These are phyloP conservation scores for Metschnikowia proteae DNA, from an alignment of 805 yeast genomes.

Conservation along the genomic window DNA sequence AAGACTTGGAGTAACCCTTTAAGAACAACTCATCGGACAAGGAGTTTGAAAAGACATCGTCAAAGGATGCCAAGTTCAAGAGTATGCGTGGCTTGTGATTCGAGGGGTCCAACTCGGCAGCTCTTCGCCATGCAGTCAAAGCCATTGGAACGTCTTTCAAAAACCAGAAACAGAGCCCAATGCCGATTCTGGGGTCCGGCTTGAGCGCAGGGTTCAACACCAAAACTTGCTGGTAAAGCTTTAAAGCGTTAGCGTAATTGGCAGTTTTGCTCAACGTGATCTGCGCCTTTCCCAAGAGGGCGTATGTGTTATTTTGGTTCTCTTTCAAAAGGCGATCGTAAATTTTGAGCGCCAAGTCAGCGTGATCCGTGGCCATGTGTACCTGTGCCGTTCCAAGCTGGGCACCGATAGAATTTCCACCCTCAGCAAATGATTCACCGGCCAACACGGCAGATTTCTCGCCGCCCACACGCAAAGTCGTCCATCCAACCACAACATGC, in stretches of 20 bases:
- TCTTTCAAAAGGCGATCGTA: constrained; percentile 57
- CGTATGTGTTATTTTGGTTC: constrained; percentile 64
- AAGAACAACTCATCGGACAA: constrained; percentile 60
- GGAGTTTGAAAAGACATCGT: constrained; percentile 55
- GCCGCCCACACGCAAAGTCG: constrained; percentile 45
- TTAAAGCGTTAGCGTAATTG: constrained; percentile 69
- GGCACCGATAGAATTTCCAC: constrained; percentile 1
- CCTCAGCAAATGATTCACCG: constrained; percentile 17
- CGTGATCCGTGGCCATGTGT: constrained; percentile 52
- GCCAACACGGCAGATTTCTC: constrained; percentile 23
- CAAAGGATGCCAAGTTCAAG: constrained; percentile 64
- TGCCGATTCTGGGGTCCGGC: constrained; percentile 93
- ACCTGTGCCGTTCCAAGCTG: constrained; percentile 46
- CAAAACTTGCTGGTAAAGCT: constrained; percentile 78
- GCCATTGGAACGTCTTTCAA: constrained; percentile 79
- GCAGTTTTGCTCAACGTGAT: constrained; percentile 62
- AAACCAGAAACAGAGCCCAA: constrained; percentile 92
- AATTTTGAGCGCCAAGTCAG: constrained; percentile 66
- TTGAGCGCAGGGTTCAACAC: constrained; percentile 68
- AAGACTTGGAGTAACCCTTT: constrained; percentile 53
- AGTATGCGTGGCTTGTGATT: constrained; percentile 61
- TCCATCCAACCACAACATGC: constrained; percentile 70
- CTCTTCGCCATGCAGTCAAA: constrained; percentile 74
- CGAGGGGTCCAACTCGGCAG: constrained; percentile 59
- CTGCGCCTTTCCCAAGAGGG: constrained; percentile 82